Evolutionary conservation across 345 rosid species (phyloP).

Genomic region (Reutealis trisperma): DNA sequence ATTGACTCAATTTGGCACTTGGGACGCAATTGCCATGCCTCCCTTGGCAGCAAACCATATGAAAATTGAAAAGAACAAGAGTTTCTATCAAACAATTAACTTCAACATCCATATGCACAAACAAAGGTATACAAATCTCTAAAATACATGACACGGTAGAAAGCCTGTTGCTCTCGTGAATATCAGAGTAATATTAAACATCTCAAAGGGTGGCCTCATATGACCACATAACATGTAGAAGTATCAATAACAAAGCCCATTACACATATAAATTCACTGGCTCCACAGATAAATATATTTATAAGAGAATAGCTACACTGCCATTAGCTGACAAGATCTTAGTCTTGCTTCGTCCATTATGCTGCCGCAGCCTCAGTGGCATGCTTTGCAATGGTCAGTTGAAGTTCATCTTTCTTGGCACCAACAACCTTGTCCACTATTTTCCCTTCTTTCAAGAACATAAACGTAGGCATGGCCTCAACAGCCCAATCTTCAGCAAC

Average conservation of each 20-base stretch:
- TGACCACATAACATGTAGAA: background rate
- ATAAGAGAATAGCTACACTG: background rate
- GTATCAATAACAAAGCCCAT: background rate
- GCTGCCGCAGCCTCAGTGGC: slow-evolving; percentile 1
- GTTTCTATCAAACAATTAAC: too few relatives aligned
- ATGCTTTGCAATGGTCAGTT: background rate
- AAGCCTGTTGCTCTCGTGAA: background rate
- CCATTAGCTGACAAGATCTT: background rate
- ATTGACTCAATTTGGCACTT: too few relatives aligned
- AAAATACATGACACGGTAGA: background rate
- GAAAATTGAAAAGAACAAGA: too few relatives aligned
- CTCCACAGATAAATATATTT: background rate
- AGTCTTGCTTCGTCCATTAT: background rate
- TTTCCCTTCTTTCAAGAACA: slow-evolving; percentile 25
- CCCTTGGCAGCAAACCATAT: too few relatives aligned
- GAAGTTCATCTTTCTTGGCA: slow-evolving; percentile 19
- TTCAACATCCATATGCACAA: background rate
- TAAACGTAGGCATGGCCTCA: slow-evolving; percentile 27
- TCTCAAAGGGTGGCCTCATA: background rate
- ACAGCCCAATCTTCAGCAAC: slow-evolving; percentile 25
- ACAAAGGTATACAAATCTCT: background rate
- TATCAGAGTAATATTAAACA: too few relatives aligned
- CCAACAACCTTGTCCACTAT: slow-evolving; percentile 21
- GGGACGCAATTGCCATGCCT: too few relatives aligned
- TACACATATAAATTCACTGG: background rate